These are phyloP conservation scores for Kodamaea sp. DNA, from an alignment of 1,139 yeast species.

Conservation along the genomic window DNA sequence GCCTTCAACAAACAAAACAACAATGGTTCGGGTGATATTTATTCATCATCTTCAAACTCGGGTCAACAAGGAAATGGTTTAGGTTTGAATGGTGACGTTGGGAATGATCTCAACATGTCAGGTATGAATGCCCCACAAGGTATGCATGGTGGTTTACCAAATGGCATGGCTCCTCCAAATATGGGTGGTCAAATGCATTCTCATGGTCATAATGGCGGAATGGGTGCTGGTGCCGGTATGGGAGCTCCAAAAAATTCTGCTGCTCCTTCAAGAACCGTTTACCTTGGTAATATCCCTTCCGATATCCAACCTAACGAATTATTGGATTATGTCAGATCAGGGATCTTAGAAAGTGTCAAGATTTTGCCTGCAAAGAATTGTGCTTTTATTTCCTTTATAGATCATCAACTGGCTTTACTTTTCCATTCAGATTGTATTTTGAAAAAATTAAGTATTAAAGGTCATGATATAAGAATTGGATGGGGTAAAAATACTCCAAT, in stretches of 20 bases:
- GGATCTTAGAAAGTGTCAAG: slow-evolving; percentile 75
- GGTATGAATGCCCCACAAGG: too few relatives aligned
- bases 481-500: slow-evolving; percentile 70
- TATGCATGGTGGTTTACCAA: not conserved
- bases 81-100: not conserved
- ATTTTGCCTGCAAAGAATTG: slow-evolving; percentile 55
- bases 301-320: slow-evolving; percentile 78
- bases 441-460: slow-evolving; percentile 53
- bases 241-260: slow-evolving; percentile 20
- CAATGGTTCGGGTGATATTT: not conserved
- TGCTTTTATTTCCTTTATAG: slow-evolving; percentile 60
- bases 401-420: slow-evolving; percentile 56
- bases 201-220: slow-evolving; percentile 8
- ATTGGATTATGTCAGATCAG: slow-evolving; percentile 86
- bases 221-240: slow-evolving; percentile 9
- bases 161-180: slow-evolving; percentile 7
- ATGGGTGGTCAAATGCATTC: slow-evolving; percentile 1
- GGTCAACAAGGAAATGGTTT: not conserved
- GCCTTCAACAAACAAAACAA: not conserved
- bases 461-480: slow-evolving; percentile 58
- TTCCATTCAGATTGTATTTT: slow-evolving; percentile 61
- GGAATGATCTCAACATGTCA: not conserved
- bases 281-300: slow-evolving; percentile 84
- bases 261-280: slow-evolving; percentile 82
- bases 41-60: not conserved